Evolutionary conservation across 2,329 filamentous ascomycete species (phyloP), one percentile per base, ranked within the genome.

Genomic region (Lasiodiplodia sp.): DNA sequence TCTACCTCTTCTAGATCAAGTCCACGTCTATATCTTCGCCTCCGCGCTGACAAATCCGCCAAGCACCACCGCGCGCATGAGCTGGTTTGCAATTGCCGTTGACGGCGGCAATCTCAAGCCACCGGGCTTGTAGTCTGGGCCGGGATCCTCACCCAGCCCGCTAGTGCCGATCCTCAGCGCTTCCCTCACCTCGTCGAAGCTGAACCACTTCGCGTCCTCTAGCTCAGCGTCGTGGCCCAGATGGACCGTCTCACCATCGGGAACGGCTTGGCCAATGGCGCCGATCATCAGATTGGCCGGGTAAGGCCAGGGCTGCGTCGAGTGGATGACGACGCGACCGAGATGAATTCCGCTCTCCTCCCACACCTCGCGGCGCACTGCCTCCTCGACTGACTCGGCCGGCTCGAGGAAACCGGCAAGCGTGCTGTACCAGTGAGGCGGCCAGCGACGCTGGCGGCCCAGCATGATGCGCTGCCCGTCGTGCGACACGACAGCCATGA

Each of bases 41-140:
- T 78, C 80, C 2, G 82, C 84, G 12, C 84, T 85, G 69, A 92
- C 82, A 77, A 92, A 96, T 0, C 93, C 93, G 66, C 89, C 88
- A 47, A 47, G 44, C 0, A 91, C 87, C 16, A 97, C 93, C 1
- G 94, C 93, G 65, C 84, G 86, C 73, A 99, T 89, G 76, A 98
- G 81, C 78, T 94, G 92, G 79, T 98, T 92, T 18, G 96, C 96
- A 85, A 99, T 98, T 1, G 96, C 95, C 44, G 94, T 97, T 69
- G 86, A 83, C 2, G 94, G 93, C 56, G 96, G 96, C 76, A 99
- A 80, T 68, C 93, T 87, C 82, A 99, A 79, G 3, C 86, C 88
- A 0, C 93, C 94, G 77, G 94, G 89, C 77, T 89, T 91, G 76
- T 94, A 94, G 12, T 86, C 90, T 51, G 86, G 82, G 0, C 88